Evolutionary conservation across 176 grass and related monocot species (phyloP), one percentile per base, ranked within the genome.

Genomic region (Leersia perrieri): DNA sequence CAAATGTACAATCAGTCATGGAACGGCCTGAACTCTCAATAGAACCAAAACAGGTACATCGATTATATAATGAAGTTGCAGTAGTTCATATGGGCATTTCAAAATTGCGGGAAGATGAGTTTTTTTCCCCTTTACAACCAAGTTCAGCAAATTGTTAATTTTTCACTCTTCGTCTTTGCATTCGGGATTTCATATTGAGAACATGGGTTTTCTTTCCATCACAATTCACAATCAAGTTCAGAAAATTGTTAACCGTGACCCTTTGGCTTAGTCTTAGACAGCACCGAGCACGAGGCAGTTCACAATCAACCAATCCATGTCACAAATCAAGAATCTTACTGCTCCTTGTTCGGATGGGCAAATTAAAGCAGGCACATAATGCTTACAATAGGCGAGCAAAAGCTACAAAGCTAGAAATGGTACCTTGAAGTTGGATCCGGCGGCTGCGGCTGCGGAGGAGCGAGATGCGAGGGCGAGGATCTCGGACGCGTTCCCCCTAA

Each of bases 401-500:
- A n/a, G n/a, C n/a, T n/a, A n/a, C n/a, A n/a, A n/a, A 20, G 68
- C n/a, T 26, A 84, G 63, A n/a, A 28, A 32, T 38, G 40, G 73
- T 81, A 94, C 92, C 81, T 94, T 98, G 60, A 93, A 87, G 18
- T 11, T 66, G 33, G 80, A 3, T n/a, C n/a, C n/a, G 5, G 47
- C 0, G 5, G 41, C 66, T 27, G 44, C 3, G 66, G 51, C 64
- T 5, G 38, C 82, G 23, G 35, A 62, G 5, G 88, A 78, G 40
- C 69, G 28, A 20, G 49, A 45, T 20, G 92, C 77, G 71, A 98
- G 92, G 18, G 92, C 90, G 23, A 98, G 88, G 60, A 98, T 98
- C 86, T 98, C 90, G 2, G 95, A 98, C 0, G 90, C 89, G 41
- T 94, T 98, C n/a, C 95, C 95, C 74, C 92, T 86, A 33, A 94